A percentile compares a stretch with the other conserved stretches of the same genome.
phyloP scores from a whole-genome alignment of 768 basidiomycete species.

The Mycena filopes region DNA sequence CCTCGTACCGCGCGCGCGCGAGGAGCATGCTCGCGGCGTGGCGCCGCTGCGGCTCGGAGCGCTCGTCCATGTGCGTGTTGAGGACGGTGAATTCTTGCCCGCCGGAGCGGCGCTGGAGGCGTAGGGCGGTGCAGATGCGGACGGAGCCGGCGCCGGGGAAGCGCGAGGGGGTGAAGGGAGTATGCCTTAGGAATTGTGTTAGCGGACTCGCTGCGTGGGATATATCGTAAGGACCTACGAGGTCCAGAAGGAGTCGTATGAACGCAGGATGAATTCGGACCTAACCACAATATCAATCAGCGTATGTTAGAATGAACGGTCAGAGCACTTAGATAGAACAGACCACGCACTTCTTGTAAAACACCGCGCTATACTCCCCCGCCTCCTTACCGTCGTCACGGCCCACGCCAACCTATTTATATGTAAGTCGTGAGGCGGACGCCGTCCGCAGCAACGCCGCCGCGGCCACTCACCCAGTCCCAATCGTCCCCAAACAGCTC shows the following conservation, averaged over 20 bases:
- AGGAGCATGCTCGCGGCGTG: slow-evolving; percentile 64
- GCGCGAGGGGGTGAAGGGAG: slow-evolving; percentile 59
- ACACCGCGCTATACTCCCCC: slow-evolving; percentile 73
- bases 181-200: slow-evolving; percentile 45
- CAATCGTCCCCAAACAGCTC: slow-evolving; percentile 64
- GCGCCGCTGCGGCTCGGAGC: slow-evolving; percentile 61
- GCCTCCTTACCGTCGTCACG: slow-evolving; percentile 65
- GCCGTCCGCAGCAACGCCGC: not conserved
- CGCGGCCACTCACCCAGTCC: slow-evolving; percentile 54
- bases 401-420: slow-evolving; percentile 64
- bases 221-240: slow-evolving; percentile 48
- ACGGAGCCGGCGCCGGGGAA: slow-evolving; percentile 62
- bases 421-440: no score
- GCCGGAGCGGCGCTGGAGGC: slow-evolving; percentile 33
- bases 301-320: no score
- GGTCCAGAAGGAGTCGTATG: slow-evolving; percentile 65
- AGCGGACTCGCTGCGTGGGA: not conserved
- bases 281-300: no score
- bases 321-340: not conserved
- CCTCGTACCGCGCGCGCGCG: slow-evolving; percentile 60
- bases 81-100: slow-evolving; percentile 50
- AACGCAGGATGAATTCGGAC: slow-evolving; percentile 48
- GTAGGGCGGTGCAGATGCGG: slow-evolving; percentile 60
- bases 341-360: slow-evolving; percentile 58
- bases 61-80: slow-evolving; percentile 67